Percentiles rank a stretch among this genome's conserved stretches.
phyloP scores from a whole-genome alignment of 257 asterid genomes.

The Linaria vulgaris region DNA sequence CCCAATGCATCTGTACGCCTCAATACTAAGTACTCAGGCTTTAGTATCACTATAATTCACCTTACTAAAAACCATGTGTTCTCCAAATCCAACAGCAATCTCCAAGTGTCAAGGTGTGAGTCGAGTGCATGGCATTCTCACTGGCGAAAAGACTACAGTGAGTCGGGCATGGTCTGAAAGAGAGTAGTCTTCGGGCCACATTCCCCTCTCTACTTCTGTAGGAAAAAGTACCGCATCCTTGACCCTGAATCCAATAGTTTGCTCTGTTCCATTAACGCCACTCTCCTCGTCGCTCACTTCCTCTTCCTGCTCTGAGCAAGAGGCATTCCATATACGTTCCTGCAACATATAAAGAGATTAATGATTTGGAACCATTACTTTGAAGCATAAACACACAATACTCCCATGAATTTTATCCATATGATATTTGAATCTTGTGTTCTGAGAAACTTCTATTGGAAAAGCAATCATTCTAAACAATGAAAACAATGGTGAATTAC shows the following conservation, averaged over 20 bases:
- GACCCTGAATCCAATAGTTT: conserved; percentile 82
- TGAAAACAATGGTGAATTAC: no score
- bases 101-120: conserved; percentile 32
- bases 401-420: no score
- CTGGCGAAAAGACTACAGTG: conserved; percentile 89
- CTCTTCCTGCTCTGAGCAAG: conserved; percentile 53
- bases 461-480: no score
- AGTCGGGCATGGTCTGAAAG: conserved; percentile 97
- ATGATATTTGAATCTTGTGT: no score
- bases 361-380: no score
- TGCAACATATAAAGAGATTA: conserved; percentile 32
- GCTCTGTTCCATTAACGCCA: conserved; percentile 44
- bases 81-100: no score
- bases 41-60: no score
- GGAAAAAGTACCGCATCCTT: conserved; percentile 95
- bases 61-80: no score
- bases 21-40: no score
- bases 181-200: conserved; percentile 92
- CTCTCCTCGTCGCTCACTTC: conserved; percentile 37
- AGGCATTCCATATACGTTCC: conserved; percentile 80
- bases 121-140: conserved; percentile 80
- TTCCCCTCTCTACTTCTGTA: conserved; percentile 87
- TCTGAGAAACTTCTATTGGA: no score
- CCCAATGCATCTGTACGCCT: no score
- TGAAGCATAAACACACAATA: no score